Evolutionary conservation across 2,329 filamentous ascomycete genomes (phyloP).

Genomic region (Trichoderma oligosporum): DNA sequence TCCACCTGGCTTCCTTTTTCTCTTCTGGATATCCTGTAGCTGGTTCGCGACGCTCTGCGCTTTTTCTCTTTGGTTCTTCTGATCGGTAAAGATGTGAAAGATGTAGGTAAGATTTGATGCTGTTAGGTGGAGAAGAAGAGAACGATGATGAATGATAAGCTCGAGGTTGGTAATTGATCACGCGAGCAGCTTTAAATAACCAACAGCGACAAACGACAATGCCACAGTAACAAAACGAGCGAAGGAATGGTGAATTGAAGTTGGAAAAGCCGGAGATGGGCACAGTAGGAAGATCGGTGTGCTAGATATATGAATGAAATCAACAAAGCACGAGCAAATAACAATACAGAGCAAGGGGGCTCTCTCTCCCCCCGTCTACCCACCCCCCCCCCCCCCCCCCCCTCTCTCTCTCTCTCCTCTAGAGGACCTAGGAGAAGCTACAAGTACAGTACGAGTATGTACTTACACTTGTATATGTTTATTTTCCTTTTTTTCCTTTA

Average conservation of each 20-base stretch:
- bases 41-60: too few species aligned
- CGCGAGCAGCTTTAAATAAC: not conserved
- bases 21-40: not conserved
- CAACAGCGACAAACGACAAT: not conserved
- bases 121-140: too few species aligned
- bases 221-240: constrained; percentile 4
- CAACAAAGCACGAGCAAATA: not conserved
- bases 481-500: not conserved
- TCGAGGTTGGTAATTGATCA: constrained; percentile 13
- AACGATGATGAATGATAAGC: too few species aligned
- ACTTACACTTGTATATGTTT: too few species aligned
- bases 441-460: too few species aligned
- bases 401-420: too few species aligned
- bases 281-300: constrained; percentile 2
- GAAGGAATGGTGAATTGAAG: constrained; percentile 6
- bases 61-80: too few species aligned
- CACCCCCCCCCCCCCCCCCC: not conserved
- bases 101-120: too few species aligned
- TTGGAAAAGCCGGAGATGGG: not conserved
- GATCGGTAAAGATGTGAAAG: too few species aligned
- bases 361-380: not conserved
- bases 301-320: constrained; percentile 9
- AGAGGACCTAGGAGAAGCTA: not conserved
- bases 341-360: not conserved
- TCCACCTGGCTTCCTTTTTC: too few species aligned